These are phyloP conservation scores for Liriodendron chinense DNA, from an alignment of 164 flowering plant genomes.

Conservation along the genomic window DNA sequence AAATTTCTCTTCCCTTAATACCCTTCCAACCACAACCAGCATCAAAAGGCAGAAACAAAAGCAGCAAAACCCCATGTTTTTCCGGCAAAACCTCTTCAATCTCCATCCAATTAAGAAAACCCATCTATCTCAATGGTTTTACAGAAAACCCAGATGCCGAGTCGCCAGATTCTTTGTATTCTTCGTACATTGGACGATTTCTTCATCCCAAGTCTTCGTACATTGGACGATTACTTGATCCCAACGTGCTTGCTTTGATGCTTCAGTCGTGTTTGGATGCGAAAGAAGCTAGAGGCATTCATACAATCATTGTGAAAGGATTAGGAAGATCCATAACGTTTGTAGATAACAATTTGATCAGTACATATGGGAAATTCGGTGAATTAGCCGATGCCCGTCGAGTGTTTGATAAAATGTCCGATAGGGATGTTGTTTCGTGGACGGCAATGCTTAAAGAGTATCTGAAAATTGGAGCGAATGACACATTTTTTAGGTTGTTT, in stretches of 20 bases:
- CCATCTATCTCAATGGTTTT: neutral
- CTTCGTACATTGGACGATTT: slow-evolving; percentile 6
- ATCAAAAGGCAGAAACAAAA: neutral
- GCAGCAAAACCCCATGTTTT: slow-evolving; percentile 2
- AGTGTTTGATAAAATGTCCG: slow-evolving; percentile 68
- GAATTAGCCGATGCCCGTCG: slow-evolving; percentile 46
- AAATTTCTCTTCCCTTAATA: neutral
- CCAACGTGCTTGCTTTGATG: slow-evolving; percentile 34
- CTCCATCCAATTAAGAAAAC: slow-evolving; percentile 1
- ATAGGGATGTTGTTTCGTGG: slow-evolving; percentile 69
- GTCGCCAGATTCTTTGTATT: slow-evolving; percentile 4
- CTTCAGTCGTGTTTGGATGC: slow-evolving; percentile 40
- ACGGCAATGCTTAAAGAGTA: slow-evolving; percentile 77
- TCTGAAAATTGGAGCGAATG: slow-evolving; percentile 38
- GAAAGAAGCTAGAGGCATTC: slow-evolving; percentile 43
- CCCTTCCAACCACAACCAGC: slow-evolving; percentile 7
- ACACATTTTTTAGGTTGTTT: slow-evolving; percentile 47
- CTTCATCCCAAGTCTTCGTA: slow-evolving; percentile 5
- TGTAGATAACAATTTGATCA: slow-evolving; percentile 61
- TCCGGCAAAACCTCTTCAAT: slow-evolving; percentile 3
- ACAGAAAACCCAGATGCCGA: slow-evolving; percentile 18
- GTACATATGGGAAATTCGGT: slow-evolving; percentile 45
- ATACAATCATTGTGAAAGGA: slow-evolving; percentile 37
- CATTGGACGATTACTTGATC: slow-evolving; percentile 7
- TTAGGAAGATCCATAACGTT: slow-evolving; percentile 20